These are phyloP conservation scores for Kodamaea suecica DNA, from an alignment of 1,139 yeast species.

Conservation along the genomic window DNA sequence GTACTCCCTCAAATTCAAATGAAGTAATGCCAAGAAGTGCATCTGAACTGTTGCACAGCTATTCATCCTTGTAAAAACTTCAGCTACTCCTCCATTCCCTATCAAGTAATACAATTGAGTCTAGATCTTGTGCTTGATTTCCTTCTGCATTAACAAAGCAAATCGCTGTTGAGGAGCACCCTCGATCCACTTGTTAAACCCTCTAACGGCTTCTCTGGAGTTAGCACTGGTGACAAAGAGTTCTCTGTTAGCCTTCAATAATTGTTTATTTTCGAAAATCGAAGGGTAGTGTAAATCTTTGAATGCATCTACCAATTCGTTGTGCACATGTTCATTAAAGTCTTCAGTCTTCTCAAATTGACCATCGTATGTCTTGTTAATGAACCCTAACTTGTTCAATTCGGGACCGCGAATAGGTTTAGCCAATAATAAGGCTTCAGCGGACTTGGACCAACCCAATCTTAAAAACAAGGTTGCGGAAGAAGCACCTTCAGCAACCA, in stretches of 20 bases:
- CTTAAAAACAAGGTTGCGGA: slow-evolving; percentile 66
- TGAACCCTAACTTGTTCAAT: slow-evolving; percentile 55
- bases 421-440: slow-evolving; percentile 71
- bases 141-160: slow-evolving; percentile 50
- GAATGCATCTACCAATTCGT: slow-evolving; percentile 45
- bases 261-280: slow-evolving; percentile 58
- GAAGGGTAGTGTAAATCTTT: slow-evolving; percentile 56
- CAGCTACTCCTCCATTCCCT: no score
- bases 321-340: slow-evolving; percentile 54
- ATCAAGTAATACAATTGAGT: no score
- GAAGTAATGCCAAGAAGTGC: no score
- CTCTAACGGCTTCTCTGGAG: slow-evolving; percentile 64
- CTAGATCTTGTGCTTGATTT: slow-evolving; percentile 60
- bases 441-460: slow-evolving; percentile 70
- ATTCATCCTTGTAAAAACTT: no score
- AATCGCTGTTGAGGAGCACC: slow-evolving; percentile 77
- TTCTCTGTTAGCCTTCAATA: slow-evolving; percentile 50
- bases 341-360: slow-evolving; percentile 51
- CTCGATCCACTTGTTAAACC: slow-evolving; percentile 65
- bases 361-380: slow-evolving; percentile 47
- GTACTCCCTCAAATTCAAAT: no score
- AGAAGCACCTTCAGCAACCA: slow-evolving; percentile 81
- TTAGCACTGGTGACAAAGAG: slow-evolving; percentile 50
- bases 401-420: slow-evolving; percentile 64
- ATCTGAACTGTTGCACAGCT: no score